A percentile compares a stretch with the other conserved stretches of the same genome.
Conservation (phyloP, 1,284 basidiomycete genomes). For the Meripilus lineatus region DNA sequence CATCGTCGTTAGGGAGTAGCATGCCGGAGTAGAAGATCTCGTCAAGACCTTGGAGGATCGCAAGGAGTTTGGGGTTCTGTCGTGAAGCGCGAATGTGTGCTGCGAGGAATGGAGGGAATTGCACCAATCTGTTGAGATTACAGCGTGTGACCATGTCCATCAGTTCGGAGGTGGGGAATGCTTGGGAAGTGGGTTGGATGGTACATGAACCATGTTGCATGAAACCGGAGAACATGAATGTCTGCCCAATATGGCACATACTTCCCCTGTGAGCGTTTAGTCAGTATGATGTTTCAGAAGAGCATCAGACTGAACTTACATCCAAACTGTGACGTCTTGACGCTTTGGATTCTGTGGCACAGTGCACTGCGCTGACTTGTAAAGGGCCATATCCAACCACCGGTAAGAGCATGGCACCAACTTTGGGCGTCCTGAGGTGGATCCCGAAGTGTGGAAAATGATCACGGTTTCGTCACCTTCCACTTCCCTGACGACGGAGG, state of each 20-base stretch:
- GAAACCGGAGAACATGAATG: constrained; percentile 25
- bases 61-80: constrained; percentile 52
- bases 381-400: constrained; percentile 24
- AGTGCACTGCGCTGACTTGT: constrained; percentile 19
- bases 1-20: constrained; percentile 27
- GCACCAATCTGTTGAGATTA: constrained; percentile 65
- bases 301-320: constrained; percentile 18
- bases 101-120: constrained; percentile 65
- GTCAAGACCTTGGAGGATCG: constrained; percentile 36
- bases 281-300: constrained; percentile 1
- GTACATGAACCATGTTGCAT: constrained; percentile 28
- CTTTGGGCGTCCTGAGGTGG: constrained; percentile 46
- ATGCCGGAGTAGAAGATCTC: constrained; percentile 27
- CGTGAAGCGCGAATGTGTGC: constrained; percentile 57
- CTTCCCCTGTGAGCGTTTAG: constrained; percentile 19
- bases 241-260: constrained; percentile 30
- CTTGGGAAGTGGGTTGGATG: constrained; percentile 27
- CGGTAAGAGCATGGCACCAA: constrained; percentile 24
- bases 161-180: constrained; percentile 25
- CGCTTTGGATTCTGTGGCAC: constrained; percentile 22
- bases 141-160: constrained; percentile 33
- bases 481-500: constrained; percentile 15
- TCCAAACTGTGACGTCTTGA: constrained; percentile 51
- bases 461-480: constrained; percentile 44
- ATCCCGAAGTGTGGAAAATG: constrained; percentile 72